Conservation (phyloP, 257 asterid genomes). For the Leptodermis oblonga region DNA sequence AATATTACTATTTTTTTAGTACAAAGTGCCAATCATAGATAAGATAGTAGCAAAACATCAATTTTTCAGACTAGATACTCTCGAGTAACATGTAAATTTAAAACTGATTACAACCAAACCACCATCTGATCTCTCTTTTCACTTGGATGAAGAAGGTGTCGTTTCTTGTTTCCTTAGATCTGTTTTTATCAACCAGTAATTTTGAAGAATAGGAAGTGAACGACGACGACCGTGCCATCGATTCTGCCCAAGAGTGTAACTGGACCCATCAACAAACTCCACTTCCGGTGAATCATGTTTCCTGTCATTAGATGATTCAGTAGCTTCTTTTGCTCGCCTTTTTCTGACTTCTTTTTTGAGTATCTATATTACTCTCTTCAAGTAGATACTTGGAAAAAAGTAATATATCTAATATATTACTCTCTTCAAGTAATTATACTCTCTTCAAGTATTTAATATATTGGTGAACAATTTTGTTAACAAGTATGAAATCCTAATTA, state of each 20-base stretch:
- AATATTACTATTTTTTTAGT: too few relatives aligned
- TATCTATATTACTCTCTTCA: too few relatives aligned
- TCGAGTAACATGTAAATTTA: not conserved
- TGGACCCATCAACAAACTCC: constrained; percentile 78
- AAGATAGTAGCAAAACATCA: not conserved
- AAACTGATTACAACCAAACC: not conserved
- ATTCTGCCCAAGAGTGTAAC: constrained; percentile 49
- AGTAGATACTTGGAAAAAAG: too few relatives aligned
- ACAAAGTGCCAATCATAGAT: not conserved
- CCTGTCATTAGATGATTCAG: too few relatives aligned
- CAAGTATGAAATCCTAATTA: too few relatives aligned
- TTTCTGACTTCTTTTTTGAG: too few relatives aligned
- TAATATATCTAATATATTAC: too few relatives aligned
- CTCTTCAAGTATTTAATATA: too few relatives aligned
- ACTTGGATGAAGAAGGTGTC: constrained; percentile 6
- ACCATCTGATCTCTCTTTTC: not conserved
- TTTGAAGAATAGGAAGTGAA: constrained; percentile 51
- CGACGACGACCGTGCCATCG: constrained; percentile 54
- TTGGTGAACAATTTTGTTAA: too few relatives aligned
- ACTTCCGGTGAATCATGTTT: constrained; percentile 62
- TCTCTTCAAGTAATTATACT: too few relatives aligned
- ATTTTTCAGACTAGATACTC: not conserved
- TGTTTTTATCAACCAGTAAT: constrained; percentile 20
- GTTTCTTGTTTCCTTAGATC: constrained; percentile 16
- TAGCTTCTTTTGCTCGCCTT: not conserved